Evolutionary conservation across 148 eudicot genomes (phyloP), one percentile per base, ranked within the genome.

Genomic region (Arctostaphylos glauca): DNA sequence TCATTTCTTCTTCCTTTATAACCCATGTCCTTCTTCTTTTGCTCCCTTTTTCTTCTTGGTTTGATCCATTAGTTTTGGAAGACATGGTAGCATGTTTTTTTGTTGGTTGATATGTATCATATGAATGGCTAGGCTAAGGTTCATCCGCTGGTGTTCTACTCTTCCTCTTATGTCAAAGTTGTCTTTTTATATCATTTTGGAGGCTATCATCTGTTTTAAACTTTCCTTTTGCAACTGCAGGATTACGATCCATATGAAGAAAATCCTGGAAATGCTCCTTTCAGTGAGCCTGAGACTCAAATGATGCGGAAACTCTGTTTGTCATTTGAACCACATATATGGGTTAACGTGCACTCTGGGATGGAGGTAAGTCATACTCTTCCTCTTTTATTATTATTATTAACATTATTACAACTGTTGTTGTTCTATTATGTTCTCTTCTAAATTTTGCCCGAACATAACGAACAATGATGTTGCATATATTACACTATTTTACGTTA

Each of bases 291-390:
- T 23, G 99, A 96, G 90, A 81, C 93, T 80, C 95, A 93, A 84
- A 89, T 96, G 47, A 93, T 96, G 99, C 89, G 93, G 84, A 94
- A 89, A 84, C 91, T 96, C 70, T 91, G 88, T 21, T 68, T 85
- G 79, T 89, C 97, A 71, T 96, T 96, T 91, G 92, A 92, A 87
- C 99, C 99, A 53, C 99, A 96, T 84, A 80, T 96, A 81, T 96
- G 98, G 99, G 89, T 96, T 81, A 96, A 94, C 86, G 97, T 96
- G 89, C 99, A 96, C 85, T 96, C 98, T 83, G 99, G 99, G 76
- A 96, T 94, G 97, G 98, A 96, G 92, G 99, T 91, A 86, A 81
- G 80, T 62, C 21, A 44, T 59, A n/a, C n/a, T n/a, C n/a, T n/a
- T n/a, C n/a, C n/a, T n/a, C n/a, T 23, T 43, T 41, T 64, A 25